Evolutionary conservation across 1,284 basidiomycete genomes (phyloP), one percentile per base, ranked within the genome.

Genomic region (Malassezia arunalokei): DNA sequence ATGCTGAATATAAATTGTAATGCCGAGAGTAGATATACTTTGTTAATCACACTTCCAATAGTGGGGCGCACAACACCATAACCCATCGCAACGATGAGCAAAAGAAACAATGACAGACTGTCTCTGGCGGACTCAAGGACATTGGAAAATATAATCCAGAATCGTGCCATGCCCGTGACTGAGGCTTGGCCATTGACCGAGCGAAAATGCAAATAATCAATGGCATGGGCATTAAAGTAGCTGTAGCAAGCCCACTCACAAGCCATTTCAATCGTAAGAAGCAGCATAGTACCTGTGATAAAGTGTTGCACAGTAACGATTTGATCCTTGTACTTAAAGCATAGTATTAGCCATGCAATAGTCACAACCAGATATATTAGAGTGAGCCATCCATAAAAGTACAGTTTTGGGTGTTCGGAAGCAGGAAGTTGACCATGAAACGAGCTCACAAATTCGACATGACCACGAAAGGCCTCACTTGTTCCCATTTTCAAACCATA

Each of bases 381-480:
- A 65, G 86, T 85, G 79, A 96, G 82, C 20, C 76, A 73, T 49
- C 86, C 81, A 76, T 96, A 96, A 75, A 96, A 95, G 58, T 82
- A 84, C 66, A 96, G 86, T 81, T 98, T 99, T n/a, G 92, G 92
- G 73, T 95, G 94, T 73, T 99, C 92, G 2, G 86, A 81, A 3
- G 91, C 90, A 3, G 92, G 82, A 15, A 99, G 78, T 72, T 87
- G 81, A 33, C 92, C 92, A 35, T 85, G 76, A 72, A 96, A 96
- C 3, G 79, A 82, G 74, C 95, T 96, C 64, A 80, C 80, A 78
- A 96, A 98, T 41, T 84, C 76, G 40, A 96, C 84, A 28, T 79
- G 76, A 28, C 89, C 92, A 7, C 78, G 77, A 75, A 91, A 98
- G 29, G 31, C 40, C 11, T 37, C 9, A 49, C 87, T 81, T 0